Conservation (phyloP, 192 early-diverging fungal species). For the Physocladia obscura region DNA sequence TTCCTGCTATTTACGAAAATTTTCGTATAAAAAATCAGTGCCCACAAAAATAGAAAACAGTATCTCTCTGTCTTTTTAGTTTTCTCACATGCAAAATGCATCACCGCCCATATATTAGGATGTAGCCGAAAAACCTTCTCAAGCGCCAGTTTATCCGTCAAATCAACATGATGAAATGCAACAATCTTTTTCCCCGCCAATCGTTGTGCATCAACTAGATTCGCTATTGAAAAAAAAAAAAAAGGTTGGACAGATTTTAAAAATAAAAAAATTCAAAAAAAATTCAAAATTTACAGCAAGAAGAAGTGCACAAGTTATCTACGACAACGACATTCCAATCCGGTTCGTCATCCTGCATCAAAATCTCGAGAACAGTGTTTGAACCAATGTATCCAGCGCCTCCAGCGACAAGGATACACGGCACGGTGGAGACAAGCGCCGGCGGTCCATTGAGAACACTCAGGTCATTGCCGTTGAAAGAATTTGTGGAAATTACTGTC, state of each 20-base stretch:
- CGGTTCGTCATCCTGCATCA: constrained; percentile 50
- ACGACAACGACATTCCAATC: constrained; percentile 73
- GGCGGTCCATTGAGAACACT: constrained; percentile 15
- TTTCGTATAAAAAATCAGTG: not conserved
- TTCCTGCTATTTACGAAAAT: constrained; percentile 34
- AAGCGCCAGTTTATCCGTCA: constrained; percentile 58
- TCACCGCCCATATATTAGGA: constrained; percentile 22
- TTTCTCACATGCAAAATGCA: constrained; percentile 25
- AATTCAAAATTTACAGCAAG: constrained; percentile 14
- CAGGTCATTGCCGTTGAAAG: no score
- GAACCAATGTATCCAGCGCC: constrained; percentile 80
- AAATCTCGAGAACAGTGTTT: constrained; percentile 77
- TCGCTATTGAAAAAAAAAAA: not conserved
- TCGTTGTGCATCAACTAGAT: not conserved
- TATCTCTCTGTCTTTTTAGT: no score
- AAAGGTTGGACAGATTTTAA: not conserved
- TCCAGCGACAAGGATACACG: constrained; percentile 38
- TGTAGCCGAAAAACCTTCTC: constrained; percentile 57
- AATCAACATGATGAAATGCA: constrained; percentile 71
- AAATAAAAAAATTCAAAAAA: constrained; percentile 15
- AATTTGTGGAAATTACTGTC: no score
- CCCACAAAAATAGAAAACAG: not conserved
- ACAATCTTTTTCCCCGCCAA: constrained; percentile 32
- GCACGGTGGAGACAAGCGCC: not conserved
- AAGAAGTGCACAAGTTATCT: constrained; percentile 73